Conservation (phyloP, 2,329 filamentous ascomycete species). For the Sclerotinia subarctica region DNA sequence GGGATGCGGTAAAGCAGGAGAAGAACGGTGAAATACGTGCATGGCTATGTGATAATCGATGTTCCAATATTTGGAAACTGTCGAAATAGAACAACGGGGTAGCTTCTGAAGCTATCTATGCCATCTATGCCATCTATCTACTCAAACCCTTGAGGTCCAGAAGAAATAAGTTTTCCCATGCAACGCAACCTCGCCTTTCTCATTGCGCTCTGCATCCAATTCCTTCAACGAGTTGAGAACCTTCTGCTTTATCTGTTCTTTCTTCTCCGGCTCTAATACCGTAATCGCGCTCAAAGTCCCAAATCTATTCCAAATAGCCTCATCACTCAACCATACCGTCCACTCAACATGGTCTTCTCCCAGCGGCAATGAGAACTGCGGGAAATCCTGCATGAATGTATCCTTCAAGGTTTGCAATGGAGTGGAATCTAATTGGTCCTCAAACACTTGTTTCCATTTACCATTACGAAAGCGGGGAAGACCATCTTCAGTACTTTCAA, state of each 20-base stretch:
- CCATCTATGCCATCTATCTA: constrained; percentile 10
- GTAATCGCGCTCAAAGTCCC: constrained; percentile 67
- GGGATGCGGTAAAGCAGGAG: not conserved
- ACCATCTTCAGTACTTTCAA: constrained; percentile 54
- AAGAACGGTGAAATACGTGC: not conserved
- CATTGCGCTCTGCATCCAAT: constrained; percentile 55
- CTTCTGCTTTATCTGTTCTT: constrained; percentile 47
- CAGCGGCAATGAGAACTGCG: constrained; percentile 59
- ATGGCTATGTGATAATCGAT: not conserved
- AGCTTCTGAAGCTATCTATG: constrained; percentile 4
- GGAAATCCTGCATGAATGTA: constrained; percentile 42
- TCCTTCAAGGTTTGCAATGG: constrained; percentile 51
- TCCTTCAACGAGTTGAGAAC: constrained; percentile 54
- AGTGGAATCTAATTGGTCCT: constrained; percentile 52
- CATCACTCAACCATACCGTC: constrained; percentile 55
- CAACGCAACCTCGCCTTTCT: constrained; percentile 58
- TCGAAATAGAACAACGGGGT: constrained; percentile 5
- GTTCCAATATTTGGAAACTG: constrained; percentile 41
- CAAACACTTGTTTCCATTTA: constrained; percentile 63
- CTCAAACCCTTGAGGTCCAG: constrained; percentile 53
- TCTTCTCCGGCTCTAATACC: constrained; percentile 50
- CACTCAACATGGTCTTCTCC: constrained; percentile 55
- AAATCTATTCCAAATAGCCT: constrained; percentile 62
- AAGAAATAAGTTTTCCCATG: constrained; percentile 62
- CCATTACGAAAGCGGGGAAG: constrained; percentile 63